Percentiles rank a stretch among this genome's conserved stretches.
phyloP scores from a whole-genome alignment of 768 basidiomycete species.

The Mycena amicta region DNA sequence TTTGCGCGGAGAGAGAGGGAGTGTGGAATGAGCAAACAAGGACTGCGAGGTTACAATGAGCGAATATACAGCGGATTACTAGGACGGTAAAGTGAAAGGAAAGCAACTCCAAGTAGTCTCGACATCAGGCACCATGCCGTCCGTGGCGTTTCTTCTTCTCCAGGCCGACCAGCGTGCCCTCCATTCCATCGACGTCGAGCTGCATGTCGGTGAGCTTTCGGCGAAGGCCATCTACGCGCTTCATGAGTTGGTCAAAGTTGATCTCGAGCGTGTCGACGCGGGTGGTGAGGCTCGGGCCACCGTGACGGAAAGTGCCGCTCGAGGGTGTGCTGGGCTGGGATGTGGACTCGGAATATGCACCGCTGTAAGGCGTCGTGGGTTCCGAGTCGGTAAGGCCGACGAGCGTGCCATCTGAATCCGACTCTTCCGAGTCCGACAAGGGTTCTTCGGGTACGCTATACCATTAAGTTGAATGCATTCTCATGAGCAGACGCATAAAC shows the following conservation, averaged over 20 bases:
- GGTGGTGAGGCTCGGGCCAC: not conserved
- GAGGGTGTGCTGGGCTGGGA: not conserved
- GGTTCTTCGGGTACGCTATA: not conserved
- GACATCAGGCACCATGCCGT: too few species aligned
- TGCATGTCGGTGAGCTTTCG: slow-evolving; percentile 2
- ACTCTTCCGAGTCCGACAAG: not conserved
- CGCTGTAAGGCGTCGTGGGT: not conserved
- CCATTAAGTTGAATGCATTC: too few species aligned
- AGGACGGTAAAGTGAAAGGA: too few species aligned
- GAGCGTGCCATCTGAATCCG: not conserved
- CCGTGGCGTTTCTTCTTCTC: slow-evolving; percentile 5
- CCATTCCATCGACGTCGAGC: slow-evolving; percentile 1
- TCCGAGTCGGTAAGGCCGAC: not conserved
- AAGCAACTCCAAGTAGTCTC: too few species aligned
- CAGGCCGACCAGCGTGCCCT: not conserved
- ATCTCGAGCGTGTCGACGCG: slow-evolving; percentile 10
- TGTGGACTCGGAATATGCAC: not conserved
- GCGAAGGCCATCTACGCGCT: slow-evolving; percentile 1
- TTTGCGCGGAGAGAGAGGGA: too few species aligned
- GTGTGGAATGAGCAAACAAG: too few species aligned
- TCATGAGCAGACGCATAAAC: not conserved
- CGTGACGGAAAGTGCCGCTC: not conserved
- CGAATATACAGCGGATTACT: too few species aligned
- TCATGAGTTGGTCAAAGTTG: slow-evolving; percentile 5
- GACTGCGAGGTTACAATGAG: too few species aligned